Evolutionary conservation across 768 basidiomycete species (phyloP).

Genomic region (Hericium erinaceus): DNA sequence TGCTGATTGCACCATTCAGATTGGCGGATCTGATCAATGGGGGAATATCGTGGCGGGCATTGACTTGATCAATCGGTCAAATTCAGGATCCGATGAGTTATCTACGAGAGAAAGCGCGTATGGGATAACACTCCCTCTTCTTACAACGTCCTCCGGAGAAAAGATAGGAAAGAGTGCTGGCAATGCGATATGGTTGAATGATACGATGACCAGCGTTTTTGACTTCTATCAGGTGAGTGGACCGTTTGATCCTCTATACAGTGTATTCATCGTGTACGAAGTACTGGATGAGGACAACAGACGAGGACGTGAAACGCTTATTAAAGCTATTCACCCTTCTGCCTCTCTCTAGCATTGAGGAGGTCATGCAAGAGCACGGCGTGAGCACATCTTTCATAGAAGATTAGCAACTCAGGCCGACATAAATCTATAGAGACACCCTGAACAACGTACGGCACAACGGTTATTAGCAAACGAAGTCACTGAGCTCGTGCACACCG

Average conservation of each 20-base stretch:
- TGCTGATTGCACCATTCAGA: slow-evolving; percentile 70
- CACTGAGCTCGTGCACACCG: slow-evolving; percentile 49
- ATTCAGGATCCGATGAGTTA: slow-evolving; percentile 3
- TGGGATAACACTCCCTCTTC: slow-evolving; percentile 88
- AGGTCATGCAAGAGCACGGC: slow-evolving; percentile 7
- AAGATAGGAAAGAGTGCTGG: slow-evolving; percentile 98
- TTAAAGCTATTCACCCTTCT: slow-evolving; percentile 14
- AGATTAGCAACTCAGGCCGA: not conserved
- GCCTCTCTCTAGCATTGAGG: slow-evolving; percentile 5
- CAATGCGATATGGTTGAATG: slow-evolving; percentile 89
- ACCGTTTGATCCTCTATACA: not conserved
- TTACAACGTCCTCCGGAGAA: slow-evolving; percentile 82
- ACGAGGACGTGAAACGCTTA: slow-evolving; percentile 12
- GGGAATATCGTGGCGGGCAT: slow-evolving; percentile 94
- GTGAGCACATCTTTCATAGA: slow-evolving; percentile 2
- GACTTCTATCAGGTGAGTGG: slow-evolving; percentile 86
- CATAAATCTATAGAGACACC: slow-evolving; percentile 20
- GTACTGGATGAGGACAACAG: slow-evolving; percentile 73
- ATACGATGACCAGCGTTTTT: slow-evolving; percentile 68
- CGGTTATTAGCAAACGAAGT: slow-evolving; percentile 45
- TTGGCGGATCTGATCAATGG: slow-evolving; percentile 98
- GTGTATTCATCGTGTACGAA: slow-evolving; percentile 21
- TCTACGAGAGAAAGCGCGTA: slow-evolving; percentile 36
- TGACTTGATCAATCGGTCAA: slow-evolving; percentile 71
- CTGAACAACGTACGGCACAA: slow-evolving; percentile 39